Base-by-base conservation (phyloP, 805 yeast genomes). In the Wickerhamiella alocasiicola region DNA sequence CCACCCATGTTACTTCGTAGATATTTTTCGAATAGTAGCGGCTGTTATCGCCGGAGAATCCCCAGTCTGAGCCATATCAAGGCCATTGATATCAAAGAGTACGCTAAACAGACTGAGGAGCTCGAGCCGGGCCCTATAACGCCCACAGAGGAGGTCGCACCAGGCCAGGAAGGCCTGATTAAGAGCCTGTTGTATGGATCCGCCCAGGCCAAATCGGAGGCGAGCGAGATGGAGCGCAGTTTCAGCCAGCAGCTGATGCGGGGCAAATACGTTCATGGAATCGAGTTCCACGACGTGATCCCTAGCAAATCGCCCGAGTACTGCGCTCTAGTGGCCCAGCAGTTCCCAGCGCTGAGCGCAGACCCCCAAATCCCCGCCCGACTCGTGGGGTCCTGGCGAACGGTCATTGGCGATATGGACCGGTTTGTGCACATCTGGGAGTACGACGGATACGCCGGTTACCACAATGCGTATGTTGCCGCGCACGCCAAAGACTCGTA, bases 381-480 rank as follows among this genome's bases (percentile, higher is more conserved):
- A 29, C 52, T 64, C n/a, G 64, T 65, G 12, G 68, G 68, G 9
- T 55, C 61, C 35, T 64, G 69, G 69, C 51, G 68, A 30, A 51
- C 59, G 9, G 65, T 64, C 4, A 52, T 63, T 12, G 68, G 68
- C 18, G 67, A 65, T 40, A 51, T 59, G 44, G 67, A 63, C 47
- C 58, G 63, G 11, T 65, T 57, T 42, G 52, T 56, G 17, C 65
- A 64, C 42, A 57, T 64, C 39, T 64, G 67, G 67, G 67, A 64
- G 47, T 65, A 64, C 48, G 58, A 62, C 34, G 66, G 67, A 31
- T 61, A 60, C 43, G 51, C 62, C 0, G 67, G 65, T 2, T 60
- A 61, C 48, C 68, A 65, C 46, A 52, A 51, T 41, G 55, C 66
- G 3, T 57, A 56, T 47, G 59, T 54, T 28, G 43, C 46, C 15